Conservation (phyloP, 441 rosid species). For the Hura crepitans region DNA sequence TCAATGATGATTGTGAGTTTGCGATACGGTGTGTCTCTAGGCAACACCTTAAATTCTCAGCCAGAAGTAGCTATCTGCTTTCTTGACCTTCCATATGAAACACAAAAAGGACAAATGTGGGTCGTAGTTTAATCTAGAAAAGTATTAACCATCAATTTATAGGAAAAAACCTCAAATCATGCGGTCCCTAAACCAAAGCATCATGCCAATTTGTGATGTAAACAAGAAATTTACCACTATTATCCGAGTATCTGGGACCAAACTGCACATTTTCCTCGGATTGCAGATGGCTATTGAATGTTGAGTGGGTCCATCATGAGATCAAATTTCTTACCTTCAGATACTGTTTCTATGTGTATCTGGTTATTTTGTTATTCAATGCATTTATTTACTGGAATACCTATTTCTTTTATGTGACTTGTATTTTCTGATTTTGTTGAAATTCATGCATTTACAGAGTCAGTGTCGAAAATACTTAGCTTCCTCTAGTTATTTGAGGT, state of each 20-base stretch:
- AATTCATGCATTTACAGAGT: conserved; percentile 44
- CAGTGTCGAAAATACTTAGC: conserved; percentile 55
- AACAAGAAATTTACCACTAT: neutral
- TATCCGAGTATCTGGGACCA: conserved; percentile 5
- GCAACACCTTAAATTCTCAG: neutral
- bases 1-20: neutral
- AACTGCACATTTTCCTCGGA: neutral
- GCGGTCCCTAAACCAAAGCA: neutral
- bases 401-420: neutral
- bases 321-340: neutral
- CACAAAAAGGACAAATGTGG: neutral
- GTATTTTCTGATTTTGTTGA: conserved; percentile 7
- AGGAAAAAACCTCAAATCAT: neutral
- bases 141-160: neutral
- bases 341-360: neutral
- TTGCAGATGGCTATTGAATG: no score
- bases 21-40: neutral
- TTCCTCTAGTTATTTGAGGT: conserved; percentile 37
- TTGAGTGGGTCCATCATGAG: no score
- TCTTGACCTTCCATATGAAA: neutral
- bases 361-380: neutral
- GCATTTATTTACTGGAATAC: neutral
- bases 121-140: neutral
- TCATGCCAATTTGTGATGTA: neutral
- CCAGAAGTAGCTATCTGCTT: neutral